phyloP scores from a whole-genome alignment of 1,139 yeast genomes.

The Pneumocystis wakefieldiae region DNA sequence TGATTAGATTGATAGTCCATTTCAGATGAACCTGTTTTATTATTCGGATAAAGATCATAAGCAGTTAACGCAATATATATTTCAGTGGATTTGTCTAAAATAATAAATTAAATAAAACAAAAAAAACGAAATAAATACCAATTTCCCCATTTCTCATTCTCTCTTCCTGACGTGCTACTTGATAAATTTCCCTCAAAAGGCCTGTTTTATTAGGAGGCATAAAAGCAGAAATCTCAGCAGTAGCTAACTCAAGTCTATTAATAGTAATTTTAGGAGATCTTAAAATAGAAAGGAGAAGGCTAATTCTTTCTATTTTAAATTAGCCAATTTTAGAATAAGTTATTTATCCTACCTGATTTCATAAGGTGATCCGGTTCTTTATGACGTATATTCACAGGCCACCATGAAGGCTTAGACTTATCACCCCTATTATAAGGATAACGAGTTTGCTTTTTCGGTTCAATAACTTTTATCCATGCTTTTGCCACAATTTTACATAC shows the following conservation, averaged over 20 bases:
- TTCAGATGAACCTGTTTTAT: too few relatives aligned
- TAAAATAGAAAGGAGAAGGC: slow-evolving; percentile 33
- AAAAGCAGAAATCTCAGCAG: slow-evolving; percentile 13
- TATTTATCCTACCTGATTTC: slow-evolving; percentile 23
- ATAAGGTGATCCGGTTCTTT: slow-evolving; percentile 56
- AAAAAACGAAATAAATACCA: background rate
- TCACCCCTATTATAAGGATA: slow-evolving; percentile 47
- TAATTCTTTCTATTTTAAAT: slow-evolving; percentile 30
- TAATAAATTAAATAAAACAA: background rate
- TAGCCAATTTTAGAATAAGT: too few relatives aligned
- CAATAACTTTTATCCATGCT: slow-evolving; percentile 49
- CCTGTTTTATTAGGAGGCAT: slow-evolving; percentile 15
- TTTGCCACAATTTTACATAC: slow-evolving; percentile 51
- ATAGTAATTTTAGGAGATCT: slow-evolving; percentile 23
- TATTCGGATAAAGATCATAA: background rate
- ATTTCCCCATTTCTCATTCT: slow-evolving; percentile 6
- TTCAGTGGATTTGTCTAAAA: background rate
- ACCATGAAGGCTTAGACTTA: slow-evolving; percentile 46
- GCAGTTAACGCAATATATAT: slow-evolving; percentile 7
- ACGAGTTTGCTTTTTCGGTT: slow-evolving; percentile 51
- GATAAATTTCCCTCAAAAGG: slow-evolving; percentile 22
- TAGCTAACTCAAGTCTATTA: slow-evolving; percentile 19
- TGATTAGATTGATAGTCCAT: too few relatives aligned
- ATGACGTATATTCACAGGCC: slow-evolving; percentile 50
- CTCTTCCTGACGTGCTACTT: slow-evolving; percentile 18